These are phyloP conservation scores for Pezicula neosporulosa DNA, from an alignment of 2,329 filamentous ascomycete species.

Conservation along the genomic window DNA sequence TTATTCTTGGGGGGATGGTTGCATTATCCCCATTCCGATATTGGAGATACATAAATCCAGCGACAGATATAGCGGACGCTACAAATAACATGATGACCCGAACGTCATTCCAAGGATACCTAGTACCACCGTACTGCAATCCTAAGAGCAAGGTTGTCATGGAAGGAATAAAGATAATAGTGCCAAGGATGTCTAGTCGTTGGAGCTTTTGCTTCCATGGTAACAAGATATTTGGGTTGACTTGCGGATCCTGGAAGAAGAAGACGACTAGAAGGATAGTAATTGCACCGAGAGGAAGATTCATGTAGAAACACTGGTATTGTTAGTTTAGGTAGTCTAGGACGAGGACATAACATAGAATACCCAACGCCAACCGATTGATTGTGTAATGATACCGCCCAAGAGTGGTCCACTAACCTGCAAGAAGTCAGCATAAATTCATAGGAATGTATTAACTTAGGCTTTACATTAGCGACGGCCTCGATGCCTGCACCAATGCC, in stretches of 20 bases:
- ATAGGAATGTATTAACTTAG: neutral
- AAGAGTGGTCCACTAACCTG: conserved; percentile 16
- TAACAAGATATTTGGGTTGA: neutral
- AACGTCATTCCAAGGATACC: conserved; percentile 19
- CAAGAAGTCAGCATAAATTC: neutral
- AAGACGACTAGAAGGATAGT: conserved; percentile 28
- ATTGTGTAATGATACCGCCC: conserved; percentile 36
- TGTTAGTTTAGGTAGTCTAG: too few species aligned
- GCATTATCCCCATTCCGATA: conserved; percentile 29
- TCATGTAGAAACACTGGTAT: conserved; percentile 21
- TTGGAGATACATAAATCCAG: conserved; percentile 25
- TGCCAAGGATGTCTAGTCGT: conserved; percentile 28
- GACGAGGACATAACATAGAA: too few species aligned
- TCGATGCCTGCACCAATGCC: neutral
- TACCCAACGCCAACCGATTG: conserved; percentile 21
- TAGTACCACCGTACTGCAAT: conserved; percentile 20
- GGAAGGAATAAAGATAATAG: conserved; percentile 19
- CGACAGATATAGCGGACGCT: conserved; percentile 14
- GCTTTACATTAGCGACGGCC: conserved; percentile 13
- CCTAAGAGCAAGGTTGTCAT: conserved; percentile 19
- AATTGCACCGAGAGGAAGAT: conserved; percentile 28
- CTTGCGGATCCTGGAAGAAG: neutral
- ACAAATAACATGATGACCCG: conserved; percentile 26
- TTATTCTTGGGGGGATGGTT: conserved; percentile 32
- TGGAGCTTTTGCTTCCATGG: conserved; percentile 27